These are phyloP conservation scores for Vachellia pachyceras DNA, from an alignment of 306 rosid species.

Conservation along the genomic window DNA sequence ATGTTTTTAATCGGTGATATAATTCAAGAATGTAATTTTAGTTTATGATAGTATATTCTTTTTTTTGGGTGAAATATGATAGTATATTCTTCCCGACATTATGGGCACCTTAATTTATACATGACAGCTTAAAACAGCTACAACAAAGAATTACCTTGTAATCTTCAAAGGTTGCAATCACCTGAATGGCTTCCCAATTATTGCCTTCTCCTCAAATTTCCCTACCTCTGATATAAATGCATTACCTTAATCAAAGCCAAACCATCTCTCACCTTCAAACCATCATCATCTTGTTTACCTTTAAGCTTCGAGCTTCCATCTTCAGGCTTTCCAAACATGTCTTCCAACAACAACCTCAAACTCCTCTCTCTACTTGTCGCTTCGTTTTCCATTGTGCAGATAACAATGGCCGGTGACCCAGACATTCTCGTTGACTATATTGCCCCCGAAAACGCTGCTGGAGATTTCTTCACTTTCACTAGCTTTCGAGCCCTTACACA, in stretches of 20 bases:
- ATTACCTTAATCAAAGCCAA: not conserved
- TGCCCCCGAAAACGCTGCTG: constrained; percentile 35
- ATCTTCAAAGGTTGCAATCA: constrained; percentile 4
- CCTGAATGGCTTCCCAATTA: constrained; percentile 23
- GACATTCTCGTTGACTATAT: constrained; percentile 57
- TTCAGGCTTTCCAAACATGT: constrained; percentile 5
- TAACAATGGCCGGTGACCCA: constrained; percentile 51
- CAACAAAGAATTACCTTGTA: constrained; percentile 26
- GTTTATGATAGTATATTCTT: not conserved
- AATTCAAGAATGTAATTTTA: not conserved
- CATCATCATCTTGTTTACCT: not conserved
- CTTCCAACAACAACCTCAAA: constrained; percentile 26
- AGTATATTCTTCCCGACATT: not conserved
- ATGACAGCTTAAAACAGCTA: constrained; percentile 21
- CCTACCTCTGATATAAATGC: constrained; percentile 11
- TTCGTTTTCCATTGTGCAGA: constrained; percentile 30
- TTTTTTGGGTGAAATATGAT: no score
- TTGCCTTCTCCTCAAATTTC: not conserved
- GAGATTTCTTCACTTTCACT: constrained; percentile 56
- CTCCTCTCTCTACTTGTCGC: constrained; percentile 36
- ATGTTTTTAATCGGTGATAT: not conserved
- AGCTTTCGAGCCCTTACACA: constrained; percentile 38
- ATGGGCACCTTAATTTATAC: not conserved
- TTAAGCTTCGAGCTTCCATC: not conserved
- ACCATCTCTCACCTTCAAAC: not conserved